These are phyloP conservation scores for Miscanthus sacchariflorus DNA, from an alignment of 202 grass and related monocot genomes.

Conservation along the genomic window DNA sequence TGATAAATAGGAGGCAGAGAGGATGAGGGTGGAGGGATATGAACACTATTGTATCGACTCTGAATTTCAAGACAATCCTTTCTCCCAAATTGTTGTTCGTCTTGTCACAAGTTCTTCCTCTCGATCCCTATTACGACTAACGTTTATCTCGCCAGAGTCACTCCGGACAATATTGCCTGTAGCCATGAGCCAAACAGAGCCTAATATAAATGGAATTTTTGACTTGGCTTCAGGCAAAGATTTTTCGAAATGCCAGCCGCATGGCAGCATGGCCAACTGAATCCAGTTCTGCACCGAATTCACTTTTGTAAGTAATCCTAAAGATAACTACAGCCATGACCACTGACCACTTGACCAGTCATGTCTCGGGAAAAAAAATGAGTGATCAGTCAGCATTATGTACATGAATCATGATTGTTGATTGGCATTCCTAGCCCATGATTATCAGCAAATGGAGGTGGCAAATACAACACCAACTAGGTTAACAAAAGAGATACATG, in stretches of 20 bases:
- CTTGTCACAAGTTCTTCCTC: no score
- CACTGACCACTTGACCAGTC: background rate
- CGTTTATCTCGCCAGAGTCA: no score
- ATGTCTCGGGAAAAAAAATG: background rate
- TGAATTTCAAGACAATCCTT: no score
- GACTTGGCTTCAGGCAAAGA: no score
- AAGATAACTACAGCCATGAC: background rate
- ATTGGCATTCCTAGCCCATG: constrained; percentile 24
- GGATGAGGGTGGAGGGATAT: no score
- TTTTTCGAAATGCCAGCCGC: no score
- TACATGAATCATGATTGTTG: constrained; percentile 7
- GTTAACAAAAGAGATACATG: constrained; percentile 19
- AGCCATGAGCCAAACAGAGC: background rate
- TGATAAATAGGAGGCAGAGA: no score
- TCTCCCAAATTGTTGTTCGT: no score
- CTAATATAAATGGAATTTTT: background rate
- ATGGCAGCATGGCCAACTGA: no score
- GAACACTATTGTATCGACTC: no score
- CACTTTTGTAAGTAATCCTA: background rate
- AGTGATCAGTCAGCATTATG: background rate
- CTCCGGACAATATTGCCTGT: no score
- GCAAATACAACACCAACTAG: background rate
- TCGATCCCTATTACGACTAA: no score
- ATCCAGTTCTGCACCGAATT: background rate
- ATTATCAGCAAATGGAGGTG: constrained; percentile 13